phyloP scores from a whole-genome alignment of 2,329 filamentous ascomycete genomes.

The Bipolaris bicolor region DNA sequence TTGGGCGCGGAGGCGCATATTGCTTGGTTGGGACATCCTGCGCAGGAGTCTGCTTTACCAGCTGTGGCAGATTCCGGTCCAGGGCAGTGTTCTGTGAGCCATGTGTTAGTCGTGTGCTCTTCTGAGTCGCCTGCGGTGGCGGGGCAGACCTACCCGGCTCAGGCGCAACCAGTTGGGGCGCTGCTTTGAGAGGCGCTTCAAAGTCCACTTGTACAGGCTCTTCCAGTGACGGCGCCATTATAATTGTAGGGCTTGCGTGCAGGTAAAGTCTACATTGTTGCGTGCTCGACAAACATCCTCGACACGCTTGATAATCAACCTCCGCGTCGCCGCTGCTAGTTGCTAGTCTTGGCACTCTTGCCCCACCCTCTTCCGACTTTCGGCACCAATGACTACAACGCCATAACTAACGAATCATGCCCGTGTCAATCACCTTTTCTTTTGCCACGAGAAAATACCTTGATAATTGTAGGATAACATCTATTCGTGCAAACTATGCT shows the following conservation, averaged over 20 bases:
- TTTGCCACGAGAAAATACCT: no score
- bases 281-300: slow-evolving; percentile 26
- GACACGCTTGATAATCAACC: slow-evolving; percentile 43
- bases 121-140: slow-evolving; percentile 50
- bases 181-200: slow-evolving; percentile 74
- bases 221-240: slow-evolving; percentile 83
- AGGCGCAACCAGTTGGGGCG: slow-evolving; percentile 86
- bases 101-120: slow-evolving; percentile 5
- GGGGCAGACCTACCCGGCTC: slow-evolving; percentile 68
- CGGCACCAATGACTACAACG: slow-evolving; percentile 19
- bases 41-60: slow-evolving; percentile 78
- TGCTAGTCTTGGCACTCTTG: slow-evolving; percentile 31
- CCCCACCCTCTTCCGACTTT: slow-evolving; percentile 34
- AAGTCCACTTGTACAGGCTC: slow-evolving; percentile 72
- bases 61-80: slow-evolving; percentile 79
- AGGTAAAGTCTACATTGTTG: slow-evolving; percentile 28
- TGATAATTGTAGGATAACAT: background rate
- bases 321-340: slow-evolving; percentile 32
- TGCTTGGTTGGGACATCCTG: slow-evolving; percentile 91
- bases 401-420: background rate
- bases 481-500: slow-evolving; percentile 26
- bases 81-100: slow-evolving; percentile 78
- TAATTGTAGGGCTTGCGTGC: slow-evolving; percentile 12
- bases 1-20: slow-evolving; percentile 96
- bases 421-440: background rate